Evolutionary conservation across 768 basidiomycete genomes (phyloP).

Genomic region (Macrocybe gigantea): DNA sequence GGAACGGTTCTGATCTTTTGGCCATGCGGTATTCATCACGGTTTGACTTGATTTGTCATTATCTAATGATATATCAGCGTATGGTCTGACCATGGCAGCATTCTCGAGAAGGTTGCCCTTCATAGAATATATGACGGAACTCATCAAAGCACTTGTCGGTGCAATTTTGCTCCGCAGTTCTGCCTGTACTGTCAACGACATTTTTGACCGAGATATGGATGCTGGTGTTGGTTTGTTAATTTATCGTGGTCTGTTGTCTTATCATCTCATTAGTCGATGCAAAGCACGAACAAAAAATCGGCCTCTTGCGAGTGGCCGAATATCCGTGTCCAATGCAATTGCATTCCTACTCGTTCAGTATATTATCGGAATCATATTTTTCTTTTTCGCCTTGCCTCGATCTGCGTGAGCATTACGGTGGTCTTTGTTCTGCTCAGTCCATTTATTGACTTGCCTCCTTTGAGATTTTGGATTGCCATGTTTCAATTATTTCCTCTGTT

Average conservation of each 20-base stretch:
- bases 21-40: constrained; percentile 37
- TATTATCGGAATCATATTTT: constrained; percentile 31
- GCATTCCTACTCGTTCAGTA: constrained; percentile 38
- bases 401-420: constrained; percentile 26
- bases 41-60: neutral
- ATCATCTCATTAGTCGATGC: neutral
- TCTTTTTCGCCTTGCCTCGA: constrained; percentile 20
- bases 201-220: constrained; percentile 47
- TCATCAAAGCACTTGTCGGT: constrained; percentile 29
- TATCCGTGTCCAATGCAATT: constrained; percentile 35
- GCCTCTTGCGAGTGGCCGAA: constrained; percentile 43
- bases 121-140: constrained; percentile 19
- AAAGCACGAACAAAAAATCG: constrained; percentile 43
- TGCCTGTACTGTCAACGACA: constrained; percentile 52
- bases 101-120: constrained; percentile 26
- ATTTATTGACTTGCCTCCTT: neutral
- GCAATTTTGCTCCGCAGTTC: constrained; percentile 41
- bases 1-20: constrained; percentile 49
- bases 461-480: constrained; percentile 34
- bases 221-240: constrained; percentile 39
- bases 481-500: constrained; percentile 43
- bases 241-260: neutral
- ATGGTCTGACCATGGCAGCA: constrained; percentile 48
- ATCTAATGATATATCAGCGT: constrained; percentile 22
- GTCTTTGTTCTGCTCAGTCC: neutral